These are phyloP conservation scores for Fusarium hainanense DNA, from an alignment of 2,329 filamentous ascomycete genomes.

Conservation along the genomic window DNA sequence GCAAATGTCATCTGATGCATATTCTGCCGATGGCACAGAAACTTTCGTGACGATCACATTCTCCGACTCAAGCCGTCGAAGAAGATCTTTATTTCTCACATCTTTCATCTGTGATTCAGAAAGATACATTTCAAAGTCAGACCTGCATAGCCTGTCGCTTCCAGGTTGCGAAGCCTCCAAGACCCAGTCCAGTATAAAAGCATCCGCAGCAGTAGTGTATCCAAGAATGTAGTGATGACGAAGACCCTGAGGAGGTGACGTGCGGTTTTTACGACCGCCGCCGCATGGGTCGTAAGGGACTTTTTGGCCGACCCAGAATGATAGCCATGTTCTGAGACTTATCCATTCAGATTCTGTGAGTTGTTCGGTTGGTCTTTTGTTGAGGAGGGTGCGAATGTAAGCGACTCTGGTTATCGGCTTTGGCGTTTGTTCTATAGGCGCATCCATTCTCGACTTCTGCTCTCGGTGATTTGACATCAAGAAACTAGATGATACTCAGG, in stretches of 20 bases:
- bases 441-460: not conserved
- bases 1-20: not conserved
- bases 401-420: not conserved
- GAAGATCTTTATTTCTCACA: not conserved
- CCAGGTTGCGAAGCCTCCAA: fast-evolving
- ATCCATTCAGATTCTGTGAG: not conserved
- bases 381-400: not conserved
- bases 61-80: not conserved
- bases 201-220: not conserved
- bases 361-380: not conserved
- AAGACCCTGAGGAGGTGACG: not conserved
- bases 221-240: slow-evolving; percentile 1
- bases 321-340: not conserved
- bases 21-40: fast-evolving
- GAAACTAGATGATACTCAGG: no score
- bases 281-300: not conserved
- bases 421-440: fast-evolving
- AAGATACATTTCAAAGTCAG: not conserved
- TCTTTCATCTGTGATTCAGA: not conserved
- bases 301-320: slow-evolving; percentile 4
- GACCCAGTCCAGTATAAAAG: not conserved
- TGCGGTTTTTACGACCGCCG: not conserved
- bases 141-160: not conserved
- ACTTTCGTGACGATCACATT: not conserved
- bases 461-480: no score